Evolutionary conservation across 768 basidiomycete genomes (phyloP), one percentile per base, ranked within the genome.

Genomic region (Symmetrospora coprosmae): DNA sequence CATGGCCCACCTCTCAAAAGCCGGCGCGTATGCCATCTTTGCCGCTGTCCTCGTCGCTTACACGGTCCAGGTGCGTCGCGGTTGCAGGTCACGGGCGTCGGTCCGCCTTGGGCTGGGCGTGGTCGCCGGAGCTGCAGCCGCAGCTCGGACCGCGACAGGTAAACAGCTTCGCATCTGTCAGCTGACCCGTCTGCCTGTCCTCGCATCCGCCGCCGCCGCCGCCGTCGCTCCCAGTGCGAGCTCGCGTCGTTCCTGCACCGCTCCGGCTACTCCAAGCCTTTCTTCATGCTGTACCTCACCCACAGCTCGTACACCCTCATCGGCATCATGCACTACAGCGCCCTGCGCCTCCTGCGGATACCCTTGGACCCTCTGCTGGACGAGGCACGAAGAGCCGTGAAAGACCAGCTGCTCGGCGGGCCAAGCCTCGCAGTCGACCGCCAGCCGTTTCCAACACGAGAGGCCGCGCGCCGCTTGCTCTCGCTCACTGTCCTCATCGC

Each of bases 261-360:
- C 1, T 74, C 87, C 30, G 80, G 76, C 33, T 99, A 86, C 74
- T 78, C 82, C 51, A 86, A 94, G 61, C 87, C 92, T 0, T 92
- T 82, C 77, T 84, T 96, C 68, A 75, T 69, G 25, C 66, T 70
- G 72, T 94, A 85, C 72, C 71, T 89, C 55, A 88, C 90, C 3
- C 92, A 97, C 71, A 84, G 86, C 37, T 52, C 73, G 0, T 85
- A 96, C 72, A 68, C 76, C 17, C 67, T 91, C 64, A 80, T 86
- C 65, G 84, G 91, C 65, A 90, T 90, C 0, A 67, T 87, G 13
- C 92, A 97, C 74, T 72, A 91, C 19, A 64, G 82, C 23, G 80
- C 82, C 67, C 79, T 96, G 27, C 70, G 73, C 6, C 50, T 77
- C 33, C 76, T 80, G 17, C 71, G 76, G 41, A 72, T 78, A 34